These are phyloP conservation scores for Hygrophorus pudorinus DNA, from an alignment of 768 basidiomycete genomes.

Conservation along the genomic window DNA sequence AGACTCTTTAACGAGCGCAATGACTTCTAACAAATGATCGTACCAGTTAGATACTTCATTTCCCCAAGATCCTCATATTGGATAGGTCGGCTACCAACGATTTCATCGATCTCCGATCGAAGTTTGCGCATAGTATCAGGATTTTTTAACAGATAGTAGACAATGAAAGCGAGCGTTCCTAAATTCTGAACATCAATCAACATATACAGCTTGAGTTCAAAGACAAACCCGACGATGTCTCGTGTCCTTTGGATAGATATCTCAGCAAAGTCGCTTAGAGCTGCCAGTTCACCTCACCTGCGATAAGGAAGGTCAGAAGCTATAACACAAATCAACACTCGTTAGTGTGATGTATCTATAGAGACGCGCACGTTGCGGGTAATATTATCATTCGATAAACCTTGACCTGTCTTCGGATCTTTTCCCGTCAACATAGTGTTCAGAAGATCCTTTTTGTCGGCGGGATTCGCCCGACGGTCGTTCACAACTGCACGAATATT, in stretches of 20 bases:
- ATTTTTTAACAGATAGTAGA: constrained; percentile 35
- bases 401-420: constrained; percentile 34
- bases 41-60: constrained; percentile 33
- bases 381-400: constrained; percentile 31
- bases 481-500: constrained; percentile 22
- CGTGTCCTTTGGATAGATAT: constrained; percentile 12
- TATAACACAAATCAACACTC: constrained; percentile 6
- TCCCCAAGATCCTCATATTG: constrained; percentile 30
- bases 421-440: constrained; percentile 35
- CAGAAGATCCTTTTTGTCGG: constrained; percentile 32
- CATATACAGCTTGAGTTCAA: not conserved
- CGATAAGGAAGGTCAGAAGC: constrained; percentile 41
- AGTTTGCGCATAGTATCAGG: constrained; percentile 34
- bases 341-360: not conserved
- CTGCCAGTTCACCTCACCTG: constrained; percentile 19
- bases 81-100: constrained; percentile 29
- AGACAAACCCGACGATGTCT: constrained; percentile 16
- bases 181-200: constrained; percentile 7
- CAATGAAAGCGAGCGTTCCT: constrained; percentile 31
- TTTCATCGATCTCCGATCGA: constrained; percentile 36
- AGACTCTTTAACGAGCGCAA: not conserved
- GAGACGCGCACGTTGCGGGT: constrained; percentile 25
- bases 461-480: constrained; percentile 27
- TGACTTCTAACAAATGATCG: not conserved
- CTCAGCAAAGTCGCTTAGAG: not conserved